Evolutionary conservation across 352 stramenopile species (phyloP).

Genomic region (Lagenidium giganteum): DNA sequence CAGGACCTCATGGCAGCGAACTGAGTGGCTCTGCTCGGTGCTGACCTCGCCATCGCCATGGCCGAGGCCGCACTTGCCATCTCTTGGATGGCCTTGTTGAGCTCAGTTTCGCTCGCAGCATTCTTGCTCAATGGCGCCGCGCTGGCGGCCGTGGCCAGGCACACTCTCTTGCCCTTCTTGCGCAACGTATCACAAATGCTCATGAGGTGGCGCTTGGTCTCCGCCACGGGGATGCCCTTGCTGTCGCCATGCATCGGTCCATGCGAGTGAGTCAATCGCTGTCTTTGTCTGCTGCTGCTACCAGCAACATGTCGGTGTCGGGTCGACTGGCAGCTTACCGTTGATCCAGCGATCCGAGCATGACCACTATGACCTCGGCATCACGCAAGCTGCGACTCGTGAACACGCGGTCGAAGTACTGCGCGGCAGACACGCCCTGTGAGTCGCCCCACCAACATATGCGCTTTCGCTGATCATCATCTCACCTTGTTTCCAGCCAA

Average conservation of each 20-base stretch:
- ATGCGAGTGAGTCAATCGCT: too few relatives aligned
- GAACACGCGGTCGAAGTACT: conserved; percentile 61
- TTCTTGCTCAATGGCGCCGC: conserved; percentile 21
- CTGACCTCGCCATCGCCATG: too few relatives aligned
- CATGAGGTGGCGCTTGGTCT: conserved; percentile 45
- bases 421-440: too few relatives aligned
- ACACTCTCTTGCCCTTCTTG: conserved; percentile 71
- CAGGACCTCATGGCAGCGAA: too few relatives aligned
- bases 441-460: too few relatives aligned
- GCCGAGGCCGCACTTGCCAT: too few relatives aligned
- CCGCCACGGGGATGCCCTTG: conserved; percentile 7
- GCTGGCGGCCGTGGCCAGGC: conserved; percentile 43
- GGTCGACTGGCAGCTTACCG: conserved; percentile 23
- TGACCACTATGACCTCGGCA: conserved; percentile 60
- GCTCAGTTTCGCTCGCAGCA: conserved; percentile 14
- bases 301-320: too few relatives aligned
- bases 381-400: conserved; percentile 32
- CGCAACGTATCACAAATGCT: conserved; percentile 58
- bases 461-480: not conserved
- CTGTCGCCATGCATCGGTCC: conserved; percentile 21
- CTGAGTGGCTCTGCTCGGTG: too few relatives aligned
- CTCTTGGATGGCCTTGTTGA: conserved; percentile 54
- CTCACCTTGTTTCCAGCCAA: conserved; percentile 46
- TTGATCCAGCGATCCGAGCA: conserved; percentile 52
- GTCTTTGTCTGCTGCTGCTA: too few relatives aligned